These are phyloP conservation scores for Theobroma cacao DNA, from an alignment of 345 rosid species.

Conservation along the genomic window DNA sequence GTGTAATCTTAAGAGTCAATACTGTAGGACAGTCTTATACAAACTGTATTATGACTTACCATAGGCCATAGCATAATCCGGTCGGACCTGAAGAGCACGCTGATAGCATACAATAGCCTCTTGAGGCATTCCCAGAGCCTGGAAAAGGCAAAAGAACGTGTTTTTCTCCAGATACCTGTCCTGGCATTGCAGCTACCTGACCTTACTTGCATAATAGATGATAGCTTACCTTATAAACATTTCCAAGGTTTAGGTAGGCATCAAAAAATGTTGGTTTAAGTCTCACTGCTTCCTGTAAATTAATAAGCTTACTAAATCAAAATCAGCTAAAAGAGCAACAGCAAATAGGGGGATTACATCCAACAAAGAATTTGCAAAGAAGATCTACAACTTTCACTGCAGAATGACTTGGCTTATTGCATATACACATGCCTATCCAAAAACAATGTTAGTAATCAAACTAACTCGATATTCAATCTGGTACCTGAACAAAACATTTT, in stretches of 20 bases:
- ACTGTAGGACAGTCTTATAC: background rate
- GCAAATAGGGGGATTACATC: background rate
- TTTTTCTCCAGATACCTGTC: conserved; percentile 37
- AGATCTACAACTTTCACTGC: background rate
- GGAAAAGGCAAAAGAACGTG: conserved; percentile 43
- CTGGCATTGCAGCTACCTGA: conserved; percentile 33
- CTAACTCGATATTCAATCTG: background rate
- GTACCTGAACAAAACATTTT: background rate
- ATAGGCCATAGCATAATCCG: conserved; percentile 75
- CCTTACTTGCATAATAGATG: conserved; percentile 25
- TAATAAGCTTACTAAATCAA: background rate
- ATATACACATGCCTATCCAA: background rate
- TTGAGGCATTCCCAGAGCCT: conserved; percentile 93
- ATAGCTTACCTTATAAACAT: conserved; percentile 89
- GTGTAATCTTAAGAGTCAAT: background rate
- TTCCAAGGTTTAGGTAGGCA: conserved; percentile 95
- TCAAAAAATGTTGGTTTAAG: conserved; percentile 87
- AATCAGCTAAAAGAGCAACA: background rate
- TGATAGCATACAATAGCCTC: conserved; percentile 93
- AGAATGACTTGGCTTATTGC: background rate
- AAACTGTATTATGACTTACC: conserved; percentile 47
- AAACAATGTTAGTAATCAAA: background rate
- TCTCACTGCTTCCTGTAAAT: conserved; percentile 88
- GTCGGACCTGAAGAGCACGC: conserved; percentile 78
- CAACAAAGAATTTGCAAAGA: background rate